Base-by-base conservation (phyloP, 2,329 filamentous ascomycete species). In the Lasiodiplodia gonubiensis region DNA sequence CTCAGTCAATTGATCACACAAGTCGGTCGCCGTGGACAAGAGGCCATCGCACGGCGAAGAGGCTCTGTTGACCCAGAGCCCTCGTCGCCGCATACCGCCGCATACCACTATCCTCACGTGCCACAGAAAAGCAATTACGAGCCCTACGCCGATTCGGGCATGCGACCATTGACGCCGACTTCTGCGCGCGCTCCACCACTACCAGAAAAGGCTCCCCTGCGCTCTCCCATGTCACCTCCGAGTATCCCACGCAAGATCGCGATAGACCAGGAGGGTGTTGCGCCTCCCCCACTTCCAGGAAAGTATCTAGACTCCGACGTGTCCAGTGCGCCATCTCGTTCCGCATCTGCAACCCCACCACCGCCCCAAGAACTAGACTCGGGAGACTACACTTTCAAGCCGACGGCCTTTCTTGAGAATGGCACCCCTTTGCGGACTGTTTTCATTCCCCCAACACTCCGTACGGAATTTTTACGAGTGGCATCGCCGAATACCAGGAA, bases 321-420 rank as follows among this genome's bases (percentile, higher is more conserved):
- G 8, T 67, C 66, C 16, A 55, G 21, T 18, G 51, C 54, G 21
- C 65, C 69, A 39, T 67, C 75, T 60, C 71, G 76, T 67, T 72
- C 76, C 64, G 71, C 70, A 70, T 72, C 76, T 70, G 70, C 74
- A 25, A 75, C 74, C 8, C 66, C 68, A 21, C 67, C 46, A 23
- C 67, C 37, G 27, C 66, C 52, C 18, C 71, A 69, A 48, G 79
- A 80, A 70, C 82, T 85, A 70, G 84, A 88, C 59, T 71, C 73
- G 4, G 51, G 78, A 79, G 89, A 88, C 57, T 91, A 92, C 72
- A 93, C 92, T 16, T 96, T 97, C 82, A 88, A 88, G 70, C 92
- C 94, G 1, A 90, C 92, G 2, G 93, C 93, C 1, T 95, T 93
- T 75, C 89, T 97, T 18, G 95, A 99, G 78, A 94, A 93, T 72